Conservation (phyloP, 2,329 filamentous ascomycete genomes). For the Aspergillus cejpii region DNA sequence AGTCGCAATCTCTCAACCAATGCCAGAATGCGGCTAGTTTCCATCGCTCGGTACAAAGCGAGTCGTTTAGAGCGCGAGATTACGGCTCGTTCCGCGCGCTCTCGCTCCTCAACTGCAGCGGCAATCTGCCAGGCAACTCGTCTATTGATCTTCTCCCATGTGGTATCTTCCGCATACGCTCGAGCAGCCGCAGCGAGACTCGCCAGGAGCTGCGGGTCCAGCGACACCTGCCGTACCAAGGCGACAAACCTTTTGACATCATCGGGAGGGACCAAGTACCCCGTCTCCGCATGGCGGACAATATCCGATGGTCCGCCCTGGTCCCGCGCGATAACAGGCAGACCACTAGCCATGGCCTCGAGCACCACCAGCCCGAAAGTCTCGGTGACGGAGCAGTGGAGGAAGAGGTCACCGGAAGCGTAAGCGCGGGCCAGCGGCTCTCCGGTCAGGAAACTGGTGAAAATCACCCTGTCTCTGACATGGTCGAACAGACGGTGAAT, state of each 20-base stretch:
- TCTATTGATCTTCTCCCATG: constrained; percentile 67
- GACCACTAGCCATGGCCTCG: constrained; percentile 63
- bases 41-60: neutral
- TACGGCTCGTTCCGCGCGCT: neutral
- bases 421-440: constrained; percentile 59
- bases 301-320: constrained; percentile 65
- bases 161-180: constrained; percentile 55
- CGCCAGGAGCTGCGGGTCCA: constrained; percentile 41
- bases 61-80: neutral
- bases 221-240: constrained; percentile 47
- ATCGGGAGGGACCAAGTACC: constrained; percentile 55
- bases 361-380: constrained; percentile 66
- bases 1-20: constrained; percentile 24
- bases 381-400: constrained; percentile 65
- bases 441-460: constrained; percentile 59
- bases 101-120: constrained; percentile 34
- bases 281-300: constrained; percentile 53
- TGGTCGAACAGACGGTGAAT: constrained; percentile 55
- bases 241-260: constrained; percentile 55
- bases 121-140: constrained; percentile 60
- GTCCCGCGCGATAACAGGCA: constrained; percentile 62
- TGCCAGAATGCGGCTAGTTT: neutral
- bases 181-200: constrained; percentile 47
- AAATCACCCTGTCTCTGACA: constrained; percentile 54
- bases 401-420: constrained; percentile 61